These are phyloP conservation scores for Persicaria tinctoria DNA, from an alignment of 148 eudicot genomes.

Conservation along the genomic window DNA sequence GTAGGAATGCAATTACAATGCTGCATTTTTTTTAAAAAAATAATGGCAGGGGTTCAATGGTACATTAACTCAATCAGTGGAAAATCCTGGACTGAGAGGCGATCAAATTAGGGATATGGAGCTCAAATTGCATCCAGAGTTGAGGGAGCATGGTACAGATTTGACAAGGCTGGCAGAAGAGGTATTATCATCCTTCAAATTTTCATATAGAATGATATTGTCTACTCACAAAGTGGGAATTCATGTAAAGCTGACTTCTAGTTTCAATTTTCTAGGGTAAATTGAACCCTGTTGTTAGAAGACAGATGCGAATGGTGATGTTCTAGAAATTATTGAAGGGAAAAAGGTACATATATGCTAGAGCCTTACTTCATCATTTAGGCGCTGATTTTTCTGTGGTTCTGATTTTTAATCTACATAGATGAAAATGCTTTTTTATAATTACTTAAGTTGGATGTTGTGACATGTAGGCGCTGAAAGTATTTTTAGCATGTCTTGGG, in stretches of 20 bases:
- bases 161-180: constrained; percentile 91
- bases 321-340: constrained; percentile 93
- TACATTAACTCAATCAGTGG: constrained; percentile 53
- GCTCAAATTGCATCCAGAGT: constrained; percentile 51
- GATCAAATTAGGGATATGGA: constrained; percentile 67
- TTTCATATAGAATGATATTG: neutral
- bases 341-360: constrained; percentile 44
- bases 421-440: too few species aligned
- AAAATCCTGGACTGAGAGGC: constrained; percentile 36
- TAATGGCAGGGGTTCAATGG: constrained; percentile 66
- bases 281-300: constrained; percentile 94
- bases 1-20: neutral
- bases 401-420: too few species aligned
- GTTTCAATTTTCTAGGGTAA: constrained; percentile 47
- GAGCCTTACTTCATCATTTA: too few species aligned
- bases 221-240: neutral
- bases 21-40: constrained; percentile 28
- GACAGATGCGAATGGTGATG: constrained; percentile 80
- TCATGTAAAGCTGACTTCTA: neutral
- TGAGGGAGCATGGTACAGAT: constrained; percentile 71
- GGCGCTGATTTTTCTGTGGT: too few species aligned
- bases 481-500: too few species aligned
- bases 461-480: too few species aligned
- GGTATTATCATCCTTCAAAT: constrained; percentile 30
- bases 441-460: too few species aligned